These are phyloP conservation scores for Saccharum spontaneum DNA, from an alignment of 176 grass and related monocot species.

Conservation along the genomic window DNA sequence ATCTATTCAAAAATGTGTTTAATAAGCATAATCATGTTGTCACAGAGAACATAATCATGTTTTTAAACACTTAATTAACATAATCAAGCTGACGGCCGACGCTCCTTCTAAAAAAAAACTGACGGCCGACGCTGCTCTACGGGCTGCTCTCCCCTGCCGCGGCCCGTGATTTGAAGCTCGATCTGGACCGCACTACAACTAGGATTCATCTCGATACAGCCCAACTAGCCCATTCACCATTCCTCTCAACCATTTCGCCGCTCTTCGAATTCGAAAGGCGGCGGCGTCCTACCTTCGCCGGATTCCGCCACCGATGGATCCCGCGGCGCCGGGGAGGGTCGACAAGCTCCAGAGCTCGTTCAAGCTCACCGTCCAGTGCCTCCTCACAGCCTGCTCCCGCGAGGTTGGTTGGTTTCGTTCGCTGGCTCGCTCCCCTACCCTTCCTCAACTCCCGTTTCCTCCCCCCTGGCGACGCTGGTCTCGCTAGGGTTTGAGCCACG, in stretches of 20 bases:
- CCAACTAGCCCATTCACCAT: background rate
- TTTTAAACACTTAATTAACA: no score
- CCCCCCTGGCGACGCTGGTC: background rate
- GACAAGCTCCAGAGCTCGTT: constrained; percentile 47
- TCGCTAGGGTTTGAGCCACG: no score
- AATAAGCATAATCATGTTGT: no score
- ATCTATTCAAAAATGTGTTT: no score
- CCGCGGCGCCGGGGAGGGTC: constrained; percentile 26
- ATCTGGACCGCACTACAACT: no score
- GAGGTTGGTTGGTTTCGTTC: constrained; percentile 38
- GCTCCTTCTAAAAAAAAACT: no score
- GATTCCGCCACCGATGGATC: constrained; percentile 38
- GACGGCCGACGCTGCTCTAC: no score
- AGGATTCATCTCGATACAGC: background rate
- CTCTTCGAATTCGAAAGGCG: background rate
- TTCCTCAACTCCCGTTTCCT: constrained; percentile 9
- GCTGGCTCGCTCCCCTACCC: background rate
- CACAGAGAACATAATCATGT: no score
- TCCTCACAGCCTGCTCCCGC: constrained; percentile 56
- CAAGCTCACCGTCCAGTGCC: constrained; percentile 34
- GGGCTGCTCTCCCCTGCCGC: no score
- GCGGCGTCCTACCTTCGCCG: background rate
- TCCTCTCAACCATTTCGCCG: background rate
- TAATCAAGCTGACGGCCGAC: no score
- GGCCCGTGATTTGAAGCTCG: no score